Conservation (phyloP, 768 basidiomycete genomes). For the Candolleomyces efflorescens region DNA sequence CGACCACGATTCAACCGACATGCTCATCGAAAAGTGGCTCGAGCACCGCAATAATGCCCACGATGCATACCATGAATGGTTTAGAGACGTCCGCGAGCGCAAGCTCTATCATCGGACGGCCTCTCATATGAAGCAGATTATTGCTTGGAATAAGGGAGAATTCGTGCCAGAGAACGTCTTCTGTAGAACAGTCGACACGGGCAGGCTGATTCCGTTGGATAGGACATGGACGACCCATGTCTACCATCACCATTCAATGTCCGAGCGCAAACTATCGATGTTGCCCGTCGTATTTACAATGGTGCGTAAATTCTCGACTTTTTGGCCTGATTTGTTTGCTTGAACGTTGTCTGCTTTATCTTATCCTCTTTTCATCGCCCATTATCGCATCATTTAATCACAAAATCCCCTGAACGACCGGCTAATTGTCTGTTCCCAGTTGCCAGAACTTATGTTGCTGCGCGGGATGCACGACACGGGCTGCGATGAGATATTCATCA, state of each 20-base stretch:
- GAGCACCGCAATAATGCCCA: slow-evolving; percentile 59
- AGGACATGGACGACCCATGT: slow-evolving; percentile 81
- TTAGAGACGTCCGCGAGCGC: slow-evolving; percentile 62
- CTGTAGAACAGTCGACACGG: slow-evolving; percentile 74
- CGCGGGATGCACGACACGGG: slow-evolving; percentile 78
- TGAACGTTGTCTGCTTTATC: neutral
- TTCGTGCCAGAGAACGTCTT: slow-evolving; percentile 80
- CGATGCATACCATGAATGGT: slow-evolving; percentile 77
- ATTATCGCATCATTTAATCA: neutral
- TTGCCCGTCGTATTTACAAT: slow-evolving; percentile 80
- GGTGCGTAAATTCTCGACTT: slow-evolving; percentile 35
- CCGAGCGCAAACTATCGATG: slow-evolving; percentile 68
- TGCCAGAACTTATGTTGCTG: slow-evolving; percentile 76
- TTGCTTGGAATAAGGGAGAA: slow-evolving; percentile 66
- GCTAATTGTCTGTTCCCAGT: slow-evolving; percentile 30
- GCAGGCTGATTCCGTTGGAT: slow-evolving; percentile 74
- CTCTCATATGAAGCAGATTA: slow-evolving; percentile 44
- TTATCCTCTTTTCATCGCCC: neutral
- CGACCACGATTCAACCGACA: slow-evolving; percentile 71
- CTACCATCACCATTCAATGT: slow-evolving; percentile 73
- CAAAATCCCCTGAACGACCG: neutral
- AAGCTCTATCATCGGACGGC: slow-evolving; percentile 43
- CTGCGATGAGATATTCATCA: slow-evolving; percentile 75
- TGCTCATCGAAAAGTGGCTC: slow-evolving; percentile 82
- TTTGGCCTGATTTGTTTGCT: neutral